Conservation (phyloP, 2,329 filamentous ascomycete genomes). For the Scedosporium boydii region DNA sequence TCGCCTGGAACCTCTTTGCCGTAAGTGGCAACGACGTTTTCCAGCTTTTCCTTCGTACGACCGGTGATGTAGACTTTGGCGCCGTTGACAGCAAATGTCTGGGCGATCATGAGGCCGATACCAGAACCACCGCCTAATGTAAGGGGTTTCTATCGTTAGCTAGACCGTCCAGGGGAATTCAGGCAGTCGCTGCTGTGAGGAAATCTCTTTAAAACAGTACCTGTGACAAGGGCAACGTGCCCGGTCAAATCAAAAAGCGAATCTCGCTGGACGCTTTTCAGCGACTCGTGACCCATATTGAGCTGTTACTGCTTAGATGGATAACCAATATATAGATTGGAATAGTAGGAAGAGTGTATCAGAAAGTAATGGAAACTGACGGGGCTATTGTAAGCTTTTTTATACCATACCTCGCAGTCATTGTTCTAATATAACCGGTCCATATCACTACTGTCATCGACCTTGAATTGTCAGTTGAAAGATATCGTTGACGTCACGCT, state of each 20-base stretch:
- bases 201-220: conserved; percentile 14
- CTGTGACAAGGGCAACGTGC: conserved; percentile 35
- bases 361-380: too few relatives aligned
- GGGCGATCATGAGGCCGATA: conserved; percentile 60
- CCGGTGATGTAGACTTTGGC: conserved; percentile 64
- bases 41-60: conserved; percentile 52
- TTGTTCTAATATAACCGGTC: too few relatives aligned
- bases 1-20: conserved; percentile 41
- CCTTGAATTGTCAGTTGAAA: too few relatives aligned
- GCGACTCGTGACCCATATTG: too few relatives aligned
- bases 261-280: conserved; percentile 13
- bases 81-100: conserved; percentile 57
- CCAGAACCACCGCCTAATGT: conserved; percentile 43
- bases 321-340: too few relatives aligned
- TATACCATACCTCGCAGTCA: too few relatives aligned
- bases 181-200: neutral
- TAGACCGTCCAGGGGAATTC: too few relatives aligned
- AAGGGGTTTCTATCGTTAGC: neutral
- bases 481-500: too few relatives aligned
- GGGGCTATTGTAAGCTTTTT: too few relatives aligned
- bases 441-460: too few relatives aligned
- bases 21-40: conserved; percentile 48
- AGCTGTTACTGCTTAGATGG: too few relatives aligned
- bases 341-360: too few relatives aligned
- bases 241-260: conserved; percentile 31